phyloP scores from a whole-genome alignment of 1,284 basidiomycete species.

The Trichosporon sp. region DNA sequence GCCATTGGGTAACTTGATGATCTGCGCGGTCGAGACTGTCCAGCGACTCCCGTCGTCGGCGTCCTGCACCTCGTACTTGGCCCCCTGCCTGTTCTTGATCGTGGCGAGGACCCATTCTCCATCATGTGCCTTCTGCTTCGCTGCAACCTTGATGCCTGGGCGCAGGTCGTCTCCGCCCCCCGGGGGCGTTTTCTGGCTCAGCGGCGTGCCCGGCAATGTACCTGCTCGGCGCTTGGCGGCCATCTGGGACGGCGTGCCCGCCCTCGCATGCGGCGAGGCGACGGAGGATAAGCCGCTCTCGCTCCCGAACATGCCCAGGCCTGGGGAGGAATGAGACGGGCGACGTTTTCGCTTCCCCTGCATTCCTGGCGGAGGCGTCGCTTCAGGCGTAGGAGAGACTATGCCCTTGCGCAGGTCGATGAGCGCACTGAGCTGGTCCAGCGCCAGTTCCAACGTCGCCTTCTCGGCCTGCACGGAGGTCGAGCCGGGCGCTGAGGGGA shows the following conservation, averaged over 20 bases:
- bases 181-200: slow-evolving; percentile 57
- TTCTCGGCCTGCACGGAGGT: slow-evolving; percentile 36
- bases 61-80: slow-evolving; percentile 52
- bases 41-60: slow-evolving; percentile 51
- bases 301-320: slow-evolving; percentile 17
- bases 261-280: slow-evolving; percentile 29
- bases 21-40: slow-evolving; percentile 57
- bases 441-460: slow-evolving; percentile 42
- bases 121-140: slow-evolving; percentile 32
- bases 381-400: slow-evolving; percentile 11
- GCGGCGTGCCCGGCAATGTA: slow-evolving; percentile 24
- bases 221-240: slow-evolving; percentile 24
- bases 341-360: slow-evolving; percentile 32
- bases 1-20: slow-evolving; percentile 58
- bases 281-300: slow-evolving; percentile 28
- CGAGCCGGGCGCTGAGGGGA: slow-evolving; percentile 35
- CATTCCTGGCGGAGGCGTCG: slow-evolving; percentile 27
- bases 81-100: slow-evolving; percentile 56
- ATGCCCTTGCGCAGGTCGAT: slow-evolving; percentile 35
- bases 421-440: slow-evolving; percentile 46
- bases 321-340: slow-evolving; percentile 26
- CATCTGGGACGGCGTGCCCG: slow-evolving; percentile 25
- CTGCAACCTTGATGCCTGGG: slow-evolving; percentile 41
- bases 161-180: slow-evolving; percentile 56
- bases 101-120: slow-evolving; percentile 58